A percentile compares a stretch with the other conserved stretches of the same genome.
These are phyloP conservation scores for Coemansia sp. DNA, from an alignment of 192 early-diverging fungal species.

Conservation along the genomic window DNA sequence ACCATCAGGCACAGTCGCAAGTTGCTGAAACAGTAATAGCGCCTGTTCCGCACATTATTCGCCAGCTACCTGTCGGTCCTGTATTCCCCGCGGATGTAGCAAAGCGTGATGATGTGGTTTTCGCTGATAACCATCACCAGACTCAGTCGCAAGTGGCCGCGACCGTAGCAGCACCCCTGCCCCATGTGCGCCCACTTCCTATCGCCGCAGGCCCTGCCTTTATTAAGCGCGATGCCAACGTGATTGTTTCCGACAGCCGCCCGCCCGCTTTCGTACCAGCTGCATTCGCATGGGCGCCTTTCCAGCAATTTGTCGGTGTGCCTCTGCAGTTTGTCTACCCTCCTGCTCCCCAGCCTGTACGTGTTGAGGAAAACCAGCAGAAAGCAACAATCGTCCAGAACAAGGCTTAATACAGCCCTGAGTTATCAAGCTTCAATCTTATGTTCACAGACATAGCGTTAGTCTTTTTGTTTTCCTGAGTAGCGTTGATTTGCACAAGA, in stretches of 20 bases:
- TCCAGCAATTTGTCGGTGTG: conserved; percentile 3
- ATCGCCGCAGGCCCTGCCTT: conserved; percentile 6
- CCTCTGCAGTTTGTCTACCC: conserved; percentile 8
- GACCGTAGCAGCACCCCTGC: neutral
- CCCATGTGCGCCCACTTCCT: conserved; percentile 6
- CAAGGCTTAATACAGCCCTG: conserved; percentile 11
- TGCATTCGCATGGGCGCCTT: neutral
- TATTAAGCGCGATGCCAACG: conserved; percentile 31
- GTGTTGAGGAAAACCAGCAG: conserved; percentile 6
- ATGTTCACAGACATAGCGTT: too few species aligned
- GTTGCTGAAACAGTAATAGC: neutral
- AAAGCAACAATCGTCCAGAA: conserved; percentile 39
- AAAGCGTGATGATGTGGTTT: conserved; percentile 29
- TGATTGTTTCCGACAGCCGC: conserved; percentile 36
- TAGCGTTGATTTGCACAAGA: too few species aligned
- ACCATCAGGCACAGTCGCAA: conserved; percentile 32
- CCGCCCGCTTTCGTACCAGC: conserved; percentile 3
- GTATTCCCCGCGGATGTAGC: too few species aligned
- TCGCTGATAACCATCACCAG: conserved; percentile 36
- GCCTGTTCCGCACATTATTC: neutral
- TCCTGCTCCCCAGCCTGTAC: neutral
- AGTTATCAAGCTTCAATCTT: neutral
- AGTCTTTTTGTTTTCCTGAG: too few species aligned
- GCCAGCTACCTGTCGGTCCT: too few species aligned
- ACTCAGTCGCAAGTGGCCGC: conserved; percentile 15